Conservation (phyloP, 441 rosid species). For the Erodium texanum region DNA sequence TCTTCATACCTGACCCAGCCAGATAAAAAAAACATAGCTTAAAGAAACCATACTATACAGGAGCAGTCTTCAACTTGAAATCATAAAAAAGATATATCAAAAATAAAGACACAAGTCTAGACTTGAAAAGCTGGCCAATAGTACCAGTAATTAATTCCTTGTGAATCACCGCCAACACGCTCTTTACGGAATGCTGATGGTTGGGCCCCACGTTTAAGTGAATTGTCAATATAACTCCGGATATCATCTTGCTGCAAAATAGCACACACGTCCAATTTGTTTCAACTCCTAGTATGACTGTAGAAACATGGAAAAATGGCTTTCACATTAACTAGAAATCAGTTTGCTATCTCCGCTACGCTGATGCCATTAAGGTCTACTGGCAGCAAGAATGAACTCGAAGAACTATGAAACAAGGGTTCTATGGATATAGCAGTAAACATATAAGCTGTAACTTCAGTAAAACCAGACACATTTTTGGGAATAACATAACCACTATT, state of each 20-base stretch:
- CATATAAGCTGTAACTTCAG: not conserved
- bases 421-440: not conserved
- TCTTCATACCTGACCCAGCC: conserved; percentile 85
- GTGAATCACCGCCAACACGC: conserved; percentile 91
- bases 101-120: conserved; percentile 7
- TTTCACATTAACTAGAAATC: not conserved
- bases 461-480: not conserved
- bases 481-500: not conserved
- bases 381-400: not conserved
- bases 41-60: conserved; percentile 1
- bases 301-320: not conserved
- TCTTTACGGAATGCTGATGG: conserved; percentile 84
- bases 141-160: conserved; percentile 88
- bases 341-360: not conserved
- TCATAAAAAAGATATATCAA: not conserved
- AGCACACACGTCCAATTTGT: conserved; percentile 19
- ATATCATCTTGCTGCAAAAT: conserved; percentile 91
- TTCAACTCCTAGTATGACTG: conserved; percentile 5
- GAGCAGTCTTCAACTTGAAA: not conserved
- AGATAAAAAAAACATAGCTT: conserved; percentile 21
- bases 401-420: not conserved
- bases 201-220: conserved; percentile 74
- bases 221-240: conserved; percentile 73
- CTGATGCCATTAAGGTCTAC: not conserved
- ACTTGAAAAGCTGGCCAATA: conserved; percentile 17